phyloP scores from a whole-genome alignment of 176 grass and related monocot species.

The Areca catechu region DNA sequence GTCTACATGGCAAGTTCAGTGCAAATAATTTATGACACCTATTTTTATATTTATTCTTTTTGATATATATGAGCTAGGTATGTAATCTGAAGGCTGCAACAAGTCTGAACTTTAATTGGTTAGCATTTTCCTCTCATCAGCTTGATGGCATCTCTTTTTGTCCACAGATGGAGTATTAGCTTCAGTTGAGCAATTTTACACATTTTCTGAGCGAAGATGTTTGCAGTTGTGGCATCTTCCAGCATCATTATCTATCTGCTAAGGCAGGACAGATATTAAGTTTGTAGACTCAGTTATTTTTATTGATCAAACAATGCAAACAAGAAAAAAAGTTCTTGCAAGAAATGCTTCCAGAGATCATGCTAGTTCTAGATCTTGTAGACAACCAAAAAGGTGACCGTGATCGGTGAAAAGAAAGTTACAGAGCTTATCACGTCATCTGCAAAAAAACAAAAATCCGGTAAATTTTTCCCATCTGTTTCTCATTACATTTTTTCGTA shows the following conservation, averaged over 20 bases:
- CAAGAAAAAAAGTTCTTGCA: slow-evolving; percentile 53
- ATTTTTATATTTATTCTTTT: background rate
- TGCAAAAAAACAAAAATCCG: slow-evolving; percentile 67
- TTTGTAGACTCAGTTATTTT: slow-evolving; percentile 2
- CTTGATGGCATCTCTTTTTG: no score
- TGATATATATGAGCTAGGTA: background rate
- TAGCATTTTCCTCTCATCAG: background rate
- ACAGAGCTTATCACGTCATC: slow-evolving; percentile 86
- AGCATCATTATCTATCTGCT: background rate
- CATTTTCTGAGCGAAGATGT: background rate
- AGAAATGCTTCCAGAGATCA: slow-evolving; percentile 43
- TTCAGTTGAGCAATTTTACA: background rate
- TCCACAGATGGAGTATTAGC: no score
- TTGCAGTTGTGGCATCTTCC: background rate
- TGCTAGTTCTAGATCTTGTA: slow-evolving; percentile 28
- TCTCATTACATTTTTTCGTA: no score
- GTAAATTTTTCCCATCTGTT: slow-evolving; percentile 20
- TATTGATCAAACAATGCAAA: slow-evolving; percentile 52
- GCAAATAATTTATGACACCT: no score
- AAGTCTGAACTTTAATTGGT: slow-evolving; percentile 4
- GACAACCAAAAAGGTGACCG: slow-evolving; percentile 34
- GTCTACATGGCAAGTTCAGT: no score
- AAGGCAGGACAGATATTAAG: background rate
- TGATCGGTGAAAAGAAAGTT: slow-evolving; percentile 68
- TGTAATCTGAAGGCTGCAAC: background rate